A percentile compares a stretch with the other conserved stretches of the same genome.
These are phyloP conservation scores for Solanum hybrid DNA, from an alignment of 305 asterid genomes.

Conservation along the genomic window DNA sequence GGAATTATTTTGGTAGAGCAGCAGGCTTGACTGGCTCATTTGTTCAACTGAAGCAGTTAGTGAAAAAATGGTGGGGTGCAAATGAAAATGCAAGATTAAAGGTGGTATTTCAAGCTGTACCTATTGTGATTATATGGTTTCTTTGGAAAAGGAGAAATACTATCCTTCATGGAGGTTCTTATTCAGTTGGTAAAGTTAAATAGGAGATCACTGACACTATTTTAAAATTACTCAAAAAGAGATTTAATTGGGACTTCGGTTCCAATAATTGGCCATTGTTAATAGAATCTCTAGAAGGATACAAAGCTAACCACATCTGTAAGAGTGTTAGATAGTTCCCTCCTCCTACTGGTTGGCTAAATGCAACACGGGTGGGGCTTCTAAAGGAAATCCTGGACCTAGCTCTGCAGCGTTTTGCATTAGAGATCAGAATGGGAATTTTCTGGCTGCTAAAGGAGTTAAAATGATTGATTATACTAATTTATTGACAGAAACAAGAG, in stretches of 20 bases:
- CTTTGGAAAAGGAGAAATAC: neutral
- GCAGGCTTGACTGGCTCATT: neutral
- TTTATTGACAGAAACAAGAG: no score
- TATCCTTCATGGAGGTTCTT: neutral
- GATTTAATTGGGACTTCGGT: no score
- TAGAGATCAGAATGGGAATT: neutral
- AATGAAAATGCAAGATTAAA: neutral
- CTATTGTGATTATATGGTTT: neutral
- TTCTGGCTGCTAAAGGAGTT: no score
- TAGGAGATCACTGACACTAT: no score
- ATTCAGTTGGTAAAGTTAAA: neutral
- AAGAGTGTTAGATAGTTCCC: neutral
- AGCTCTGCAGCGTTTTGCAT: neutral
- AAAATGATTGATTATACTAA: neutral
- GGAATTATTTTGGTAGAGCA: no score
- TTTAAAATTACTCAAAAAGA: no score
- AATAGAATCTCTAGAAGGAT: no score
- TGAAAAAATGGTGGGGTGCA: no score
- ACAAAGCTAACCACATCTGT: no score
- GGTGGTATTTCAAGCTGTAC: neutral
- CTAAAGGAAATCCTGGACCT: neutral
- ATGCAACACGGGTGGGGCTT: neutral
- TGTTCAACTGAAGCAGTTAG: neutral
- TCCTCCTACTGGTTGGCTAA: neutral
- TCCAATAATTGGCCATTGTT: no score